Base-by-base conservation (phyloP, 169 alveolate species). In the Eimeria tenella region DNA sequence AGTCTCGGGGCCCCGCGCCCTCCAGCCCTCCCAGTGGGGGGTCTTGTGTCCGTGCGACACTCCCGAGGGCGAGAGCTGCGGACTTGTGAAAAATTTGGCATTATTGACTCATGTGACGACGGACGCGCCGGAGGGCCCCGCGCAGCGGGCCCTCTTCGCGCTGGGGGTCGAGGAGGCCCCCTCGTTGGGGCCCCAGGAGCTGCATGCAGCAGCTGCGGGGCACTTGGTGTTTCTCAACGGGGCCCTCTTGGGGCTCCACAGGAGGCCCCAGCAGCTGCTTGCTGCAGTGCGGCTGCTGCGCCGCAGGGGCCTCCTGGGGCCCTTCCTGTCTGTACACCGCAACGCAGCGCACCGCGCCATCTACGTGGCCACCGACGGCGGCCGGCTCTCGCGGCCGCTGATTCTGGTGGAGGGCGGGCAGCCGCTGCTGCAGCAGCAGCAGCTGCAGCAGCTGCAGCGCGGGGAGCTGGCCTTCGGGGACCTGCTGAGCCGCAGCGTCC, bases 31-130 rank as follows among this genome's bases (percentile, higher is more conserved):
- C 23, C 99, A 99, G 95, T 99, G 99, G 99, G 99, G 99, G 9
- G 98, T 99, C 97, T 94, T 99, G 17, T 99, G 99, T 90, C 99
- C 99, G 3, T 98, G 99, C 94, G 99, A 99, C 95, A 99, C 99
- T 5, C 99, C 99, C 4, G 99, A 99, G 93, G 99, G 99, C 3
- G 99, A 98, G 94, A 97, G 99, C 53, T 99, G 99, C 94, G 99
- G 99, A 13, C 96, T 99, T 21, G 99, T 99, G 17, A 99, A 99
- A 95, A 99, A 98, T 95, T 97, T 99, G 88, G 99, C 99, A 4
- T 94, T 99, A 82, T 97, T 99, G 96, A 98, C 99, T 19, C 99
- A 99, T 96, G 99, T 99, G n/a, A 99, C 99, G 4, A 98, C 98
- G n/a, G 99, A 98, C 90, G 98, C 97, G 88, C 98, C 97, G 55